Conservation (phyloP, 345 rosid species). For the Melaleuca alternifolia region DNA sequence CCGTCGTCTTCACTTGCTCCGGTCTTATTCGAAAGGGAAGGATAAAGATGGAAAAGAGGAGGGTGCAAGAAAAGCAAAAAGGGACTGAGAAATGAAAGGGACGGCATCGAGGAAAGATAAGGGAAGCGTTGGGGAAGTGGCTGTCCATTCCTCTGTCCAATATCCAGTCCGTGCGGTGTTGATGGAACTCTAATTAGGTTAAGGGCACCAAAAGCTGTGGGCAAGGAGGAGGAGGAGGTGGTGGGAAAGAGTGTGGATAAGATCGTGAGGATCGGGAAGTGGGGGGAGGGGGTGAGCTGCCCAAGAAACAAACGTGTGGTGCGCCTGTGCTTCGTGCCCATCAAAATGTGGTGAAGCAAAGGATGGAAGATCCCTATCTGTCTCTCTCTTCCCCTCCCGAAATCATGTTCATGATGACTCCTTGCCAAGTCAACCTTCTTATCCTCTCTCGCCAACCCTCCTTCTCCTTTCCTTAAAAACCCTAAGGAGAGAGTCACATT, state of each 20-base stretch:
- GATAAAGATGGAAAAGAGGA: background rate
- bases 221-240: background rate
- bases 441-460: background rate
- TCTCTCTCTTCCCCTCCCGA: too few relatives aligned
- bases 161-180: background rate
- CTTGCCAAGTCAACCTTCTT: constrained; percentile 14
- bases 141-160: background rate
- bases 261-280: background rate
- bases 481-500: background rate
- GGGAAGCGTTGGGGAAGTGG: background rate
- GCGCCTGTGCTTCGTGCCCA: too few relatives aligned
- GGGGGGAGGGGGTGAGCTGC: background rate
- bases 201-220: background rate
- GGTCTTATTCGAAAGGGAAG: background rate
- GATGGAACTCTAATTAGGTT: background rate
- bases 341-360: background rate
- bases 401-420: background rate
- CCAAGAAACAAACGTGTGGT: background rate
- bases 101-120: background rate
- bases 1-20: background rate
- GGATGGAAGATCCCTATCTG: background rate
- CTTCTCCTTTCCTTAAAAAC: background rate
- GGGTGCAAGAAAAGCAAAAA: background rate
- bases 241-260: background rate
- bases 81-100: background rate